These are phyloP conservation scores for Phytophthora niederhauseri DNA, from an alignment of 352 stramenopile species.

Conservation along the genomic window DNA sequence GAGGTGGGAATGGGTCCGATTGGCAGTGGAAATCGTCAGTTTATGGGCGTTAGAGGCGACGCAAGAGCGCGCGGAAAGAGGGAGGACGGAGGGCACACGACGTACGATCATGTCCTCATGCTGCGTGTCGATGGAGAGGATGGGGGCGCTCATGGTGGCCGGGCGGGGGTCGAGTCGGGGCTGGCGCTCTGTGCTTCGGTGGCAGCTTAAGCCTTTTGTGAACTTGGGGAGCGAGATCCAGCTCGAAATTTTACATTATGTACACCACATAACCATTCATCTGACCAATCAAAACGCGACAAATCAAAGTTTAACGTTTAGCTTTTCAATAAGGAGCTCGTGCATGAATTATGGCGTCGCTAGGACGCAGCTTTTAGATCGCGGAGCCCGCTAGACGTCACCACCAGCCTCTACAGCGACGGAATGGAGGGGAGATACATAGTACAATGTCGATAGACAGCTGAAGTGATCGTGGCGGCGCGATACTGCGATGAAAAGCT, in stretches of 20 bases:
- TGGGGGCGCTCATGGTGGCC: constrained; percentile 75
- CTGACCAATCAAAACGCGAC: background rate
- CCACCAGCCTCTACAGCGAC: constrained; percentile 14
- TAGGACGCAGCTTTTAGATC: constrained; percentile 3
- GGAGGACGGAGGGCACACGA: background rate
- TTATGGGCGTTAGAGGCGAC: constrained; percentile 9
- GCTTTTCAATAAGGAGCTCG: background rate
- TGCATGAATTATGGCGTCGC: constrained; percentile 13
- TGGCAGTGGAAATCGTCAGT: constrained; percentile 10
- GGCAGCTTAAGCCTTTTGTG: constrained; percentile 15
- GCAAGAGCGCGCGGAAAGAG: background rate
- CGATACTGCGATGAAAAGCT: background rate
- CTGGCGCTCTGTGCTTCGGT: constrained; percentile 30
- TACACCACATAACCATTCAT: background rate
- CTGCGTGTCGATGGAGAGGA: constrained; percentile 96
- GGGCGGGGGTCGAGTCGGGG: constrained; percentile 1
- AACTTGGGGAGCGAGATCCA: constrained; percentile 7
- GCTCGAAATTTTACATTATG: constrained; percentile 6
- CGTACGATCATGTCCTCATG: constrained; percentile 98
- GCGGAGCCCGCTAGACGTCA: background rate
- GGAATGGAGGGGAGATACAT: constrained; percentile 15
- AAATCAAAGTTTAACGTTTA: background rate
- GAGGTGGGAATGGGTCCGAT: constrained; percentile 20
- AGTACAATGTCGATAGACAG: constrained; percentile 22
- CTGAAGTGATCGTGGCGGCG: background rate